Evolutionary conservation across 768 basidiomycete species (phyloP).

Genomic region (Pleurotus pulmonarius): DNA sequence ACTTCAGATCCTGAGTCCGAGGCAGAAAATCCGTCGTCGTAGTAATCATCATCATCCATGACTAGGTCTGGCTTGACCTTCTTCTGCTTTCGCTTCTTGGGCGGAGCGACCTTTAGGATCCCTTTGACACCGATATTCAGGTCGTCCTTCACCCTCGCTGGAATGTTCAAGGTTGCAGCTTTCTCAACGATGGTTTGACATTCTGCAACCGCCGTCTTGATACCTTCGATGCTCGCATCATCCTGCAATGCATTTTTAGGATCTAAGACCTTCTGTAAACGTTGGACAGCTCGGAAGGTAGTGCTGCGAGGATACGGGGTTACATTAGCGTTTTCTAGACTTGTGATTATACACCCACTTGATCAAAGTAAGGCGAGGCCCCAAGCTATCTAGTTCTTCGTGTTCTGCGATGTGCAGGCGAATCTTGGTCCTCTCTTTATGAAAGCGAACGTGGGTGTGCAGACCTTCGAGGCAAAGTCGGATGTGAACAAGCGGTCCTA

Average conservation of each 20-base stretch:
- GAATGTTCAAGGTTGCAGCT: constrained; percentile 10
- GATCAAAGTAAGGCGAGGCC: constrained; percentile 22
- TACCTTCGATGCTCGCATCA: constrained; percentile 14
- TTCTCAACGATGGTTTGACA: constrained; percentile 22
- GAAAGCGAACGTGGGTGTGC: constrained; percentile 16
- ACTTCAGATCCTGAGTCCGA: too few species aligned
- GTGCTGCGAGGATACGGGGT: constrained; percentile 13
- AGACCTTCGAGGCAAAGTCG: constrained; percentile 36
- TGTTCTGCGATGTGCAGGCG: constrained; percentile 23
- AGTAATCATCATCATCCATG: constrained; percentile 13
- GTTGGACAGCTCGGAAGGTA: constrained; percentile 19
- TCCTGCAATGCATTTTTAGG: constrained; percentile 26
- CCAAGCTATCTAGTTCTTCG: constrained; percentile 30
- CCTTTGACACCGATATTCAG: constrained; percentile 27
- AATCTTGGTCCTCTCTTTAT: constrained; percentile 29
- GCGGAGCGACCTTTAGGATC: constrained; percentile 20
- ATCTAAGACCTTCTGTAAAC: constrained; percentile 25
- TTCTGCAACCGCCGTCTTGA: constrained; percentile 23
- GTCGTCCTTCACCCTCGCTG: constrained; percentile 18
- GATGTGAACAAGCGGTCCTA: constrained; percentile 36
- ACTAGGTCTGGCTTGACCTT: constrained; percentile 16
- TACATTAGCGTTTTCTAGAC: not conserved
- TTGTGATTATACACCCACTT: constrained; percentile 23
- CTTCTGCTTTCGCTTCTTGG: constrained; percentile 9
- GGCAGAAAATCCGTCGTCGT: not conserved